Evolutionary conservation across 768 basidiomycete species (phyloP).

Genomic region (Rhodotorula diobovata): DNA sequence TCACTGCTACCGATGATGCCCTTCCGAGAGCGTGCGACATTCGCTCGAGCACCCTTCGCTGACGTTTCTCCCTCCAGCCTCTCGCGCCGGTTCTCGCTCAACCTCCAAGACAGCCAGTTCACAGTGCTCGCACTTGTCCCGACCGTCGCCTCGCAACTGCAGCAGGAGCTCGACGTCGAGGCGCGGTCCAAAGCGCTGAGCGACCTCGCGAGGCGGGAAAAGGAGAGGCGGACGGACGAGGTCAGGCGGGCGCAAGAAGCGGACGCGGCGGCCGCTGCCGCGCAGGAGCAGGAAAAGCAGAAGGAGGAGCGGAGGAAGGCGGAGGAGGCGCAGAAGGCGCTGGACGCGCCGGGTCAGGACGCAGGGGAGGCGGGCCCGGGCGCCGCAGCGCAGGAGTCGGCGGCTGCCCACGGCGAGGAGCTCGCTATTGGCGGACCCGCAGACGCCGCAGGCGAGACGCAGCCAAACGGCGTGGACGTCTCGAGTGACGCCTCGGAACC

Average conservation of each 20-base stretch:
- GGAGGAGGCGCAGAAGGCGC: background rate
- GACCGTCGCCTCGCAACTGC: slow-evolving; percentile 61
- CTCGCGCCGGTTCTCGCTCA: slow-evolving; percentile 66
- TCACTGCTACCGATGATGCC: too few relatives aligned
- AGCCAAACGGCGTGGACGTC: too few relatives aligned
- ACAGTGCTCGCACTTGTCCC: slow-evolving; percentile 65
- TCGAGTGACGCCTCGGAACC: too few relatives aligned
- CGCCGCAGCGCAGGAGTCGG: too few relatives aligned
- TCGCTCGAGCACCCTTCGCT: background rate
- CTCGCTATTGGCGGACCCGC: too few relatives aligned
- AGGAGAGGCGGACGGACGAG: slow-evolving; percentile 2
- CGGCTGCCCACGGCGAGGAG: too few relatives aligned
- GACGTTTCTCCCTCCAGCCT: slow-evolving; percentile 52
- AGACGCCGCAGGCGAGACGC: background rate
- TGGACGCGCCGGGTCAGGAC: background rate
- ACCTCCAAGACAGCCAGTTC: slow-evolving; percentile 70
- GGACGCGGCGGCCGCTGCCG: background rate
- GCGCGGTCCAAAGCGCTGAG: slow-evolving; percentile 58
- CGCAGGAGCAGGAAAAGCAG: background rate
- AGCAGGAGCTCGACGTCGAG: slow-evolving; percentile 74
- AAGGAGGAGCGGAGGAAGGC: background rate
- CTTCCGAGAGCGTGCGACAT: too few relatives aligned
- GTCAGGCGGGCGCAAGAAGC: background rate
- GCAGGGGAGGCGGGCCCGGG: background rate
- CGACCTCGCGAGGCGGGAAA: slow-evolving; percentile 18